Conservation (phyloP, 1,284 basidiomycete genomes). For the Phellopilus nigrolimitatus region DNA sequence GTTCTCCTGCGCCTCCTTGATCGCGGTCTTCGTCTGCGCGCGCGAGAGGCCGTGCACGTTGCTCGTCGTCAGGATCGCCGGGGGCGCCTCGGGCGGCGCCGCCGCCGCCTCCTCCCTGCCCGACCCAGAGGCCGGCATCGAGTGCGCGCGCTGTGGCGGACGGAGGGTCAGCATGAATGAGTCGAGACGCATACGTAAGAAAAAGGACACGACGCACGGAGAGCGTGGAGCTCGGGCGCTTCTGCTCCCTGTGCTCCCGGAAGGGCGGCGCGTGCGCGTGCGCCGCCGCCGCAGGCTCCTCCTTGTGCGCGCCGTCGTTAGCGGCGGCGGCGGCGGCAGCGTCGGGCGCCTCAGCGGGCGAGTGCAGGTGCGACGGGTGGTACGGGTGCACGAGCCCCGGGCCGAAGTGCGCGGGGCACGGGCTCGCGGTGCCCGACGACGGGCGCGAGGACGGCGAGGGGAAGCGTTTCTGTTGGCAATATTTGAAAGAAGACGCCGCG, state of each 20-base stretch:
- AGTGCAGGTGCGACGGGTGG: conserved; percentile 17
- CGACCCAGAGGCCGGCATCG: not conserved
- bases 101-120: no score
- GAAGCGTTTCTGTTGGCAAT: conserved; percentile 40
- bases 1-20: not conserved
- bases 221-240: not conserved
- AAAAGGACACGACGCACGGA: not conserved
- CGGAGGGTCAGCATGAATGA: no score
- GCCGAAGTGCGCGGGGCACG: conserved; percentile 30
- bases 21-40: conserved; percentile 2
- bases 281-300: no score
- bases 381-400: conserved; percentile 17
- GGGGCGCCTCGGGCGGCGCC: not conserved
- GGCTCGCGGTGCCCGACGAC: conserved; percentile 36
- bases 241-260: no score
- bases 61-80: conserved; percentile 16
- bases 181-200: not conserved
- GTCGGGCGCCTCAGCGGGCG: conserved; percentile 5
- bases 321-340: not conserved
- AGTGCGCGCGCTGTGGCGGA: conserved; percentile 3
- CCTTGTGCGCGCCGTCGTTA: not conserved
- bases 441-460: conserved; percentile 32
- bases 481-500: no score
- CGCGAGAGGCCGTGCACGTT: conserved; percentile 12
- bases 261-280: no score